Base-by-base conservation (phyloP, 1,139 yeast species). In the Saccharomyces uvarum region DNA sequence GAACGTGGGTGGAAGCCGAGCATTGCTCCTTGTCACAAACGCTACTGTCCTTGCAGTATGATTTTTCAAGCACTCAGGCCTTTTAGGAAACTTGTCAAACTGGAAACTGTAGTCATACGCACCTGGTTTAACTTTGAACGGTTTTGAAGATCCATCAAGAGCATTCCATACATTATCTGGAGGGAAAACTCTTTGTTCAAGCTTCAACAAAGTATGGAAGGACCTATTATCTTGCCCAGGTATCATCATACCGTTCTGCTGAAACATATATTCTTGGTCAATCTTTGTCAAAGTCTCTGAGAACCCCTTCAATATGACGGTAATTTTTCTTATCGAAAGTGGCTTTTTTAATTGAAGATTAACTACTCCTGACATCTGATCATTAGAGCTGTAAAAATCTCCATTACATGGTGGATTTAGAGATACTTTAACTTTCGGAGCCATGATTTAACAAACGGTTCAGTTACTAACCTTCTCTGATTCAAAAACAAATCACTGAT, bases 161-260 rank as follows among this genome's bases (percentile, higher is more conserved):
- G 67, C 68, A 55, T 63, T 56, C 65, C 67, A 62, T 3, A 66
- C 70, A 53, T 65, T 66, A 51, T 62, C 66, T 2, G 70, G 69
- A 2, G 71, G 71, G 48, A 68, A 67, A 6, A 67, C 62, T 51
- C 65, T 56, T 9, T 59, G 55, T 26, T 59, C 58, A 19, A 59
- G 31, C 41, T 58, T 58, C 4, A 66, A 51, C 13, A 65, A 46
- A 5, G 59, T 59, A 54, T 66, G 69, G 28, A 56, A 58, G 4
- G 70, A 60, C 51, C 60, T 57, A 48, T 59, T 62, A 53, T 64
- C 66, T 50, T 59, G 63, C 9, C 59, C 60, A 1, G 67, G 67
- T 21, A 60, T 58, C 56, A 63, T 52, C 54, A 62, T 51, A 14
- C 64, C 62, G 47, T 59, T 59, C 49, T 60, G 65, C n/a, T 59